Base-by-base conservation (phyloP, 495 filamentous ascomycete species). In the Penicillium roqueforti region DNA sequence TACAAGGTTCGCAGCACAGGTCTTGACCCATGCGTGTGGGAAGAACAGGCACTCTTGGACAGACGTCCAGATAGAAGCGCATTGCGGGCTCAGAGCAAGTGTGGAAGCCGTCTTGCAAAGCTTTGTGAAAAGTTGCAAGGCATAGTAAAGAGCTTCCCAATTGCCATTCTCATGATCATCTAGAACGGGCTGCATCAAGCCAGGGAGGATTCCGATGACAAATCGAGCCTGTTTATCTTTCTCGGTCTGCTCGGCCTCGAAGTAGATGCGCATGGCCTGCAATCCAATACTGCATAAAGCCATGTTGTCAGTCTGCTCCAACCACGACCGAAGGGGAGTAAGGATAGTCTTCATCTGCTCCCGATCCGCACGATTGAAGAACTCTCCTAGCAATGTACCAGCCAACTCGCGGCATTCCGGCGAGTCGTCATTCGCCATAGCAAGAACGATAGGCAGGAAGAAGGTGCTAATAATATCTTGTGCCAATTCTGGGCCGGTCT, bases 401-500 rank as follows among this genome's bases (percentile, higher is more conserved):
- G 90, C 89, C 75, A 93, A 88, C 58, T 89, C 81, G 22, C 88
- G 86, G 67, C 93, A 98, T 53, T 90, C 87, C 10, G 83, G 75
- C 31, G 88, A 87, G 28, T 96, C 88, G 56, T 98, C 93, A 55
- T 96, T 96, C 41, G 86, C 81, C 62, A 96, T 80, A 16, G 87
- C 83, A 67, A 95, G 84, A 19, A 96, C 82, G 16, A 98, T 68
- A 1, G 92, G 91, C 16, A 92, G 75, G 71, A 97, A 97, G 68
- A 92, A 89, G 11, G 83, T 87, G 23, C 78, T 82, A 4, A 91
- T 73, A 29, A 96, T 81, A 49, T 96, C 87, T 63, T 95, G 89
- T 5, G 89, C 80, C 34, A 92, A 77, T 28, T 91, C 85, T 18
- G 88, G 82, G 6, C 85, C 83, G 7, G 89, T 83, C 68, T 96